Evolutionary conservation across 2,329 filamentous ascomycete species (phyloP), one percentile per base, ranked within the genome.

Genomic region (Arthrobotrys iridis): DNA sequence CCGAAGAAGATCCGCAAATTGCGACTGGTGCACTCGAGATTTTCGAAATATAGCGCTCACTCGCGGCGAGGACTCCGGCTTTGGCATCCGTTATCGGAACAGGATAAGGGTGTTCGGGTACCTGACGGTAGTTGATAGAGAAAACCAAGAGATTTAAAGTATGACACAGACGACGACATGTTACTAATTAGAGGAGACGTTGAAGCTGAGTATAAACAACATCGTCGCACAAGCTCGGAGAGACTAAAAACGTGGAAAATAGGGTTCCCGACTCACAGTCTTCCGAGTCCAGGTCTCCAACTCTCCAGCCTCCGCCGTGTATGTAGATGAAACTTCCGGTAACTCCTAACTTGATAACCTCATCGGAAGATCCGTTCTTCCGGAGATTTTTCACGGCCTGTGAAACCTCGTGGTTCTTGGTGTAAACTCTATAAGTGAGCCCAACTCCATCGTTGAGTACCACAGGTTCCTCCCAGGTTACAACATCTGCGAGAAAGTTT

Each of bases 111-210:
- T 75, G 71, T 26, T 75, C 71, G 71, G 71, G 71, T 40, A 75
- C 71, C 50, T 75, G 68, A 63, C 71, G 71, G 67, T 75, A 75
- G 52, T 75, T 64, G 63, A 75, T 75, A 75, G 71, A 75, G 50
- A 75, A 75, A n/a, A 75, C 71, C 30, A 68, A 57, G 40, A 75
- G 71, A 57, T 75, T 75, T 26, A 68, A 43, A n/a, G 63, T 63
- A 63, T 75, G 40, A 43, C 63, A 75, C 63, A 75, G 13, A 18
- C 71, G 71, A 11, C 71, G 71, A 46, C 71, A 75, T 35, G 71
- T 68, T 59, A 75, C 71, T 75, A 55, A 55, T 55, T 37, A 55
- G 37, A 35, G 20, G 57, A 45, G 18, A 35, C 24, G 33, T 52
- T 37, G 37, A 41, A 48, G 15, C 22, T 43, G 35, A 52, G 41